Base-by-base conservation (phyloP, 2,329 filamentous ascomycete species). In the Hypoxylon sp. region DNA sequence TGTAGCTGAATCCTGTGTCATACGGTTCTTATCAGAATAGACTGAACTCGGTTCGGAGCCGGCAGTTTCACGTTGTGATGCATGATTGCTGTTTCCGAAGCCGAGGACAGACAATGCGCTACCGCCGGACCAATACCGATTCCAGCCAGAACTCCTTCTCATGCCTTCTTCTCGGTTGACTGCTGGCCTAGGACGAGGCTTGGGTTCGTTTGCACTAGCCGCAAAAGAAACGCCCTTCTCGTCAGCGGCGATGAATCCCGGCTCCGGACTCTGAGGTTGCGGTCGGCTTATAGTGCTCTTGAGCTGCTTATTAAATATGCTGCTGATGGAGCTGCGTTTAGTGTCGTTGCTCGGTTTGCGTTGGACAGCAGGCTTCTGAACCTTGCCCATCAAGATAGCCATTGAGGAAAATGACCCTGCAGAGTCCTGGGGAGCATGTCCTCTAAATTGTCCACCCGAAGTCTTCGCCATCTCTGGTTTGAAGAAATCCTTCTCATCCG, bases 91-190 rank as follows among this genome's bases (percentile, higher is more conserved):
- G 54, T 77, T 80, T 13, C 87, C 88, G 57, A 89, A 87, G 13
- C 88, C 89, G 6, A 92, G 82, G 24, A 91, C 86, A 74, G 91
- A 90, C 62, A 91, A 80, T 6, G 89, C 87, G 71, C 90, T 92
- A 58, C 91, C 91, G 55, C 90, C 91, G 13, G 91, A 92, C 87
- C 92, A 93, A 79, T 93, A 93, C 58, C 88, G 83, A 78, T 92
- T 93, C 91, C 91, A 93, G 52, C 91, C 91, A 2, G 91, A 93
- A 73, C 90, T 92, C 75, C 88, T 85, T 61, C 89, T 84, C 19
- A 83, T 80, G 48, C 80, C 80, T 53, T 82, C 84, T 54, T 85
- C 76, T 57, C 73, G 71, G 50, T 80, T 69, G 68, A 74, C 67
- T 61, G 81, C 65, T 68, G 77, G 67, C 75, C 77, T 69, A 44